Base-by-base conservation (phyloP, 2,329 filamentous ascomycete genomes). In the Metarhizium guizhouense region DNA sequence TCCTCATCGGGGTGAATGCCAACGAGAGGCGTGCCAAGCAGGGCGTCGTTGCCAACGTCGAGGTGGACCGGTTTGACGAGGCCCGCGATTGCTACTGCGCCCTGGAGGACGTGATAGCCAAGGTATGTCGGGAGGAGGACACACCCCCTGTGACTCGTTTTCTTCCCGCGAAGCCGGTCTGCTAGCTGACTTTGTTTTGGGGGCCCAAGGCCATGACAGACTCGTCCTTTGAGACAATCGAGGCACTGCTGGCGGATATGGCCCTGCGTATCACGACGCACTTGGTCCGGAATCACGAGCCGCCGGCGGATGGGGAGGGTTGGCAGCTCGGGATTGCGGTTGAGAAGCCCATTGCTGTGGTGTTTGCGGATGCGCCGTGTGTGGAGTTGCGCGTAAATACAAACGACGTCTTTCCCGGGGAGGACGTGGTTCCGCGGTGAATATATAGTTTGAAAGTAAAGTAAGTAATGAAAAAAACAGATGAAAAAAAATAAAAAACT, bases 291-390 rank as follows among this genome's bases (percentile, higher is more conserved):
- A 57, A 52, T 43, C 53, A 59, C 34, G 18, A 16, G 29, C 52
- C 32, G 32, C 61, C 51, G 6, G 29, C n/a, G 2, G 61, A 63
- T 20, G 58, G 55, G 14, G 51, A 60, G 20, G 72, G 73, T 14
- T 78, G 79, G 70, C 75, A 75, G 56, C 72, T 91, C 52, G 79
- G 76, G 57, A 76, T 91, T 42, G 73, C 74, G 29, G 72, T 91
- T 53, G 83, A 85, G 69, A 91, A 91, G 72, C 88, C 88, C 3
- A 83, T 85, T 13, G 88, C 88, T 0, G 84, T 91, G 20, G 80
- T 83, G 0, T 81, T 87, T 62, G 88, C 88, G 2, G 87, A 90
- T 60, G 85, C 83, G 11, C 86, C 87, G 0, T 76, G 79, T 4
- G 83, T 91, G 6, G 85, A 90, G 67, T 64, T 69, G 61, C 64